A percentile compares a stretch with the other conserved stretches of the same genome.
Conservation (phyloP, 1,139 yeast species). For the Hyphopichia pseudoburtonii region DNA sequence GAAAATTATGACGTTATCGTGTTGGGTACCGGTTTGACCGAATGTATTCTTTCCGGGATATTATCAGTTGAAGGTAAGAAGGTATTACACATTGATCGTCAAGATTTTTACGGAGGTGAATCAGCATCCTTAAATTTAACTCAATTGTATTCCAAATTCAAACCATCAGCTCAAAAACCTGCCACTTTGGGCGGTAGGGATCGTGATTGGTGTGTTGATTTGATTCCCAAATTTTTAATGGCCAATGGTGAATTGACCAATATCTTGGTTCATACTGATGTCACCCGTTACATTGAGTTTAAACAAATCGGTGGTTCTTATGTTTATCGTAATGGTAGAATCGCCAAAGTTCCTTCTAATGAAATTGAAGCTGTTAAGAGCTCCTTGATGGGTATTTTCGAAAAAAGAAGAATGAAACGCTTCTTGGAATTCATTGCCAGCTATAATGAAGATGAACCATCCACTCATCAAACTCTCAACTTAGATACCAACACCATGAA, state of each 20-base stretch:
- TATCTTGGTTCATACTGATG: slow-evolving; percentile 92
- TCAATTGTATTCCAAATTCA: slow-evolving; percentile 67
- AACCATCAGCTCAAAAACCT: slow-evolving; percentile 67
- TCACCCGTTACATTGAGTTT: slow-evolving; percentile 92
- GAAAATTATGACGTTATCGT: slow-evolving; percentile 81
- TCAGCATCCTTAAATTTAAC: slow-evolving; percentile 64
- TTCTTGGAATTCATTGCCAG: slow-evolving; percentile 85
- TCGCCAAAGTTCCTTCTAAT: slow-evolving; percentile 93
- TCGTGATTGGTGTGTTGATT: slow-evolving; percentile 96
- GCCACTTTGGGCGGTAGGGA: slow-evolving; percentile 79
- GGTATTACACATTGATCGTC: slow-evolving; percentile 93
- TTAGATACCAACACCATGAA: slow-evolving; percentile 90
- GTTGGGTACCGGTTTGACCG: slow-evolving; percentile 81
- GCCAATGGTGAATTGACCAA: slow-evolving; percentile 97
- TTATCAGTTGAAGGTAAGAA: slow-evolving; percentile 93
- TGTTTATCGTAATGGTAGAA: slow-evolving; percentile 86
- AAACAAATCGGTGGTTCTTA: slow-evolving; percentile 94
- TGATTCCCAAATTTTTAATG: slow-evolving; percentile 96
- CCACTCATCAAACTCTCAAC: slow-evolving; percentile 86
- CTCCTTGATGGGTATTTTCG: slow-evolving; percentile 93
- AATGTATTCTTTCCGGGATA: slow-evolving; percentile 91
- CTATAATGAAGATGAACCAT: slow-evolving; percentile 72
- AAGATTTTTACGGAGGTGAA: slow-evolving; percentile 93
- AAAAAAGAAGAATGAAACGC: slow-evolving; percentile 91
- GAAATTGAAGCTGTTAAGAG: slow-evolving; percentile 90